Base-by-base conservation (phyloP, 164 flowering plant genomes). In the grape (Vitis vinifera) region DNA sequence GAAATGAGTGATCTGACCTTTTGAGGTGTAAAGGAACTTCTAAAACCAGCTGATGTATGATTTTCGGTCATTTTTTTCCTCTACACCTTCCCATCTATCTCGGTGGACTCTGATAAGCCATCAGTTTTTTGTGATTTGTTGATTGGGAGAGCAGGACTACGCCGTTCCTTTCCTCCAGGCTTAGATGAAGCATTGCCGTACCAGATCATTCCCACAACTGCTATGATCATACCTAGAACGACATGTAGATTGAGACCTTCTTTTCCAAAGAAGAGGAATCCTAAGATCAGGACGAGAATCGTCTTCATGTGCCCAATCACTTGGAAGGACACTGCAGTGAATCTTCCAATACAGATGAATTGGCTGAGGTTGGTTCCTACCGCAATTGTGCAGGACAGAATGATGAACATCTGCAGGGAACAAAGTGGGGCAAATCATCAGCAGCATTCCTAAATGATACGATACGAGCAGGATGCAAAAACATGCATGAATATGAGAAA, bases 261-360 rank as follows among this genome's bases (percentile, higher is more conserved):
- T 77, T 83, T 93, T 37, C 97, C 96, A 55, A 93, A 93, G 82
- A 90, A 86, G 50, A 85, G 15, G 85, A 93, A 90, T 23, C 98
- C 98, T 64, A 91, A 69, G 58, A 86, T 74, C 72, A 93, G 69
- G 27, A 89, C 93, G 7, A 91, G 86, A 27, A 89, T 85, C 3
- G 91, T 91, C 77, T 91, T 91, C 92, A 82, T 93, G 73, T 91
- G 98, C 51, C 97, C 97, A 19, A 94, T 89, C 15, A 94, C 98
- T 84, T 94, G 92, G 77, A 91, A 89, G 13, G 94, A 80, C 64
- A 91, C 97, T 4, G 94, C 91, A 1, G 94, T 86, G 70, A 94
- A 94, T 80, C 97, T 83, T 59, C 97, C 94, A 3, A 94, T 94
- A 86, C 98, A 91, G 84, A 85, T 90, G 84, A 90, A 88, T 66